phyloP scores from a whole-genome alignment of 768 basidiomycete species.

The Rhizopogon vulgaris region DNA sequence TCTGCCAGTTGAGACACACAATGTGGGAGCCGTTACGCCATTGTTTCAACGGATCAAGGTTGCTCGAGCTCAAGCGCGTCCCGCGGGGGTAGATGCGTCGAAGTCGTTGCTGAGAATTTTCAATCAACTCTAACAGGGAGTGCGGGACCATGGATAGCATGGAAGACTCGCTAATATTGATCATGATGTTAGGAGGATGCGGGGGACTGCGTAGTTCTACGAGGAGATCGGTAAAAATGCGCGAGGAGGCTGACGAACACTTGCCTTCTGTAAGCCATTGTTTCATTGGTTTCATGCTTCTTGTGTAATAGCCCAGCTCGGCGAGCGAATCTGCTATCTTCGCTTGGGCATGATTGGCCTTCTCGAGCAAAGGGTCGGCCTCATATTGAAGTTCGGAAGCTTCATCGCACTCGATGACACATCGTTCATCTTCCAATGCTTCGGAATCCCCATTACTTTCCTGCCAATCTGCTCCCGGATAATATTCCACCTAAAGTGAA shows the following conservation, averaged over 20 bases:
- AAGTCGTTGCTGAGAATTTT: constrained; percentile 37
- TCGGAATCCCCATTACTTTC: background rate
- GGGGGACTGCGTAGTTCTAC: constrained; percentile 13
- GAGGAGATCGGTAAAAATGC: background rate
- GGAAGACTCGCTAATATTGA: constrained; percentile 56
- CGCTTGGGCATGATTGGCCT: background rate
- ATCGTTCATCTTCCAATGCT: constrained; percentile 1
- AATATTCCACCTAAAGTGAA: constrained; percentile 47
- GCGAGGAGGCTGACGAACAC: background rate
- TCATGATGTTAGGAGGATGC: constrained; percentile 36
- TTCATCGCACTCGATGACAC: constrained; percentile 11
- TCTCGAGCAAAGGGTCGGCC: background rate
- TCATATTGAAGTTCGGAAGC: constrained; percentile 14
- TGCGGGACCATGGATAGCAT: constrained; percentile 35
- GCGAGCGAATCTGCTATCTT: constrained; percentile 49
- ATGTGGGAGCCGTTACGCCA: constrained; percentile 57
- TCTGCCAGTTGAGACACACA: constrained; percentile 57
- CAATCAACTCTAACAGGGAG: constrained; percentile 31
- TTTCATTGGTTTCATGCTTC: constrained; percentile 54
- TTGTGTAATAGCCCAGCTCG: constrained; percentile 51
- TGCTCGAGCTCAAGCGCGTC: constrained; percentile 48
- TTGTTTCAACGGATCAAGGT: constrained; percentile 44
- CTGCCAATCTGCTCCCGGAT: constrained; percentile 24
- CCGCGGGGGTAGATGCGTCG: constrained; percentile 56
- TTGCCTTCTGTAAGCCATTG: constrained; percentile 42